Evolutionary conservation across 495 filamentous ascomycete species (phyloP).

Genomic region (Hyaloscypha hepaticicola): DNA sequence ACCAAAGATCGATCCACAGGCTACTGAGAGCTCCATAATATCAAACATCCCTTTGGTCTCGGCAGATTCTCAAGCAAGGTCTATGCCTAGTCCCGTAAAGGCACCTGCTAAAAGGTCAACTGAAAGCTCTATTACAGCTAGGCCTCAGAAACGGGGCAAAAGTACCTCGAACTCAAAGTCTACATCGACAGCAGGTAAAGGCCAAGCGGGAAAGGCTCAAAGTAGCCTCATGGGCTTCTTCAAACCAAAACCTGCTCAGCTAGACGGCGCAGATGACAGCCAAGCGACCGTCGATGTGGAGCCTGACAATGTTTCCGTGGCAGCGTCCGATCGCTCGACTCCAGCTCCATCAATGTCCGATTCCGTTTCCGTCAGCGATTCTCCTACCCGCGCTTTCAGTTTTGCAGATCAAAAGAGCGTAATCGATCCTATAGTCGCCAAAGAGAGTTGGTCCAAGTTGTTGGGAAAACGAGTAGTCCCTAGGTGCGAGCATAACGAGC

Average conservation of each 20-base stretch:
- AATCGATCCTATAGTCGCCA: conserved; percentile 69
- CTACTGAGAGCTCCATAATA: not conserved
- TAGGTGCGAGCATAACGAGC: conserved; percentile 83
- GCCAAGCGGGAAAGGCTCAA: conserved; percentile 53
- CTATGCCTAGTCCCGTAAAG: conserved; percentile 15
- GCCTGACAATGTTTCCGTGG: conserved; percentile 3
- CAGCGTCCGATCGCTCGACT: conserved; percentile 6
- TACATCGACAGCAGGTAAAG: conserved; percentile 32
- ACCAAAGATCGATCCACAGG: not conserved
- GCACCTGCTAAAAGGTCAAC: conserved; percentile 11
- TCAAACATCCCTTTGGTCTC: not conserved
- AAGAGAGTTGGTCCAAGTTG: conserved; percentile 83
- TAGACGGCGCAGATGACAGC: conserved; percentile 19
- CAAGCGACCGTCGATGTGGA: conserved; percentile 18
- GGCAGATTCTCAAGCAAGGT: not conserved
- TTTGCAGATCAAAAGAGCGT: conserved; percentile 37
- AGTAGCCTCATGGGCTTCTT: conserved; percentile 84
- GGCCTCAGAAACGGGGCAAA: conserved; percentile 24
- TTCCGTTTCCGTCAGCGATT: not conserved
- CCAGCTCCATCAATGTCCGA: not conserved
- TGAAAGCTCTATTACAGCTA: conserved; percentile 6
- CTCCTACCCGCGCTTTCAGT: conserved; percentile 21
- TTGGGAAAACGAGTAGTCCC: conserved; percentile 74
- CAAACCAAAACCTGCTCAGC: conserved; percentile 50
- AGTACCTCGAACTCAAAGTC: conserved; percentile 30